A percentile compares a stretch with the other conserved stretches of the same genome.
Evolutionary conservation across 164 flowering plant species (phyloP).

Genomic region (Vitis riparia): DNA sequence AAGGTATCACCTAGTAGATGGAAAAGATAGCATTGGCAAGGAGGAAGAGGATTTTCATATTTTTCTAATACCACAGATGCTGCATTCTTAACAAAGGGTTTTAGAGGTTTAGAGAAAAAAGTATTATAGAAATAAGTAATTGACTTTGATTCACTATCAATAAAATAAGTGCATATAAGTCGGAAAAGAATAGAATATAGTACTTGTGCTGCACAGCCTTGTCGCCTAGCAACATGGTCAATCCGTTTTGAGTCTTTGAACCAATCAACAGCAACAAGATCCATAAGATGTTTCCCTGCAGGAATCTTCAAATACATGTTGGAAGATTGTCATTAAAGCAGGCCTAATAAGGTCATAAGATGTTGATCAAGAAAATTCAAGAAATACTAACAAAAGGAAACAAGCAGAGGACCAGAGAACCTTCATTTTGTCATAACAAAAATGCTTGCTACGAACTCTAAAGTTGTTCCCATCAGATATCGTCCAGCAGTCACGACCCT

Average conservation of each 20-base stretch:
- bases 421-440: slow-evolving; percentile 82
- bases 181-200: too few species aligned
- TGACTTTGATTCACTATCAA: too few species aligned
- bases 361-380: background rate
- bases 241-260: slow-evolving; percentile 91
- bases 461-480: slow-evolving; percentile 93
- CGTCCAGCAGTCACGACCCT: slow-evolving; percentile 87
- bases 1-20: too few species aligned
- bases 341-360: slow-evolving; percentile 1
- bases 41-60: too few species aligned
- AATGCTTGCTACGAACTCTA: slow-evolving; percentile 87
- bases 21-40: too few species aligned
- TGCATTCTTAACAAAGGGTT: too few species aligned
- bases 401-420: slow-evolving; percentile 28
- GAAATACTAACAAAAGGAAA: background rate
- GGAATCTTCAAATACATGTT: slow-evolving; percentile 52
- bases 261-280: slow-evolving; percentile 99
- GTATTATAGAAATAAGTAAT: too few species aligned
- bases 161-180: too few species aligned
- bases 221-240: slow-evolving; percentile 97
- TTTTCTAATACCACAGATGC: too few species aligned
- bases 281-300: slow-evolving; percentile 94
- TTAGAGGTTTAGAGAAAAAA: too few species aligned
- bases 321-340: slow-evolving; percentile 10
- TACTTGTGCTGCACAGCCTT: slow-evolving; percentile 93